phyloP scores from a whole-genome alignment of 176 grass and related monocot species.

The Tillandsia leiboldiana region DNA sequence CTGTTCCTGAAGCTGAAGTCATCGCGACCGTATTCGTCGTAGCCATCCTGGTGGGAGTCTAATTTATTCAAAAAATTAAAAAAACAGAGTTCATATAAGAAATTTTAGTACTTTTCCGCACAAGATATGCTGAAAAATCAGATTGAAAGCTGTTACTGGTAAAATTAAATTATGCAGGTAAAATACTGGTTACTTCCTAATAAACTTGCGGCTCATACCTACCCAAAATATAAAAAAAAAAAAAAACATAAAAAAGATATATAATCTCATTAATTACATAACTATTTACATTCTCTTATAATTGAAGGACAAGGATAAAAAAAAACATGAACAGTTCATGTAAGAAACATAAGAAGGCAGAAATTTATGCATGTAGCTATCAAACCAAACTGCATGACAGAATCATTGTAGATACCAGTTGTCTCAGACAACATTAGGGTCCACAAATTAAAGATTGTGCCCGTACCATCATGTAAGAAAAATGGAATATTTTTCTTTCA shows the following conservation, averaged over 20 bases:
- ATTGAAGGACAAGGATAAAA: background rate
- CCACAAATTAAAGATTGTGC: background rate
- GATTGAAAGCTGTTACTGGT: no score
- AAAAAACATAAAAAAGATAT: no score
- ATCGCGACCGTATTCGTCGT: slow-evolving; percentile 42
- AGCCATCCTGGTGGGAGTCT: slow-evolving; percentile 29
- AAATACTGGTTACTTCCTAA: no score
- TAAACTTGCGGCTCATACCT: no score
- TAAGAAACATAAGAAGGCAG: background rate
- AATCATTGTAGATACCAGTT: background rate
- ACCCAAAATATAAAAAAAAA: no score
- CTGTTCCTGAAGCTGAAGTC: slow-evolving; percentile 65
- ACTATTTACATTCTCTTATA: no score
- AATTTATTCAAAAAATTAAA: background rate
- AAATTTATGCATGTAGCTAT: no score
- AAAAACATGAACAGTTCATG: background rate
- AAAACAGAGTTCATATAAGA: background rate
- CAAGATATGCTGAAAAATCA: no score
- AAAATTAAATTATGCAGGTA: background rate
- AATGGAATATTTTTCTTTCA: no score
- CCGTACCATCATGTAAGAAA: background rate
- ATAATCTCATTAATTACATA: no score
- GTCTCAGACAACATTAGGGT: background rate
- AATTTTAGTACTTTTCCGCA: no score
- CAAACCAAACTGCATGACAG: no score